Evolutionary conservation across 163 green algal genomes (phyloP), one percentile per base, ranked within the genome.

Genomic region (Prototheca wickerhamii): DNA sequence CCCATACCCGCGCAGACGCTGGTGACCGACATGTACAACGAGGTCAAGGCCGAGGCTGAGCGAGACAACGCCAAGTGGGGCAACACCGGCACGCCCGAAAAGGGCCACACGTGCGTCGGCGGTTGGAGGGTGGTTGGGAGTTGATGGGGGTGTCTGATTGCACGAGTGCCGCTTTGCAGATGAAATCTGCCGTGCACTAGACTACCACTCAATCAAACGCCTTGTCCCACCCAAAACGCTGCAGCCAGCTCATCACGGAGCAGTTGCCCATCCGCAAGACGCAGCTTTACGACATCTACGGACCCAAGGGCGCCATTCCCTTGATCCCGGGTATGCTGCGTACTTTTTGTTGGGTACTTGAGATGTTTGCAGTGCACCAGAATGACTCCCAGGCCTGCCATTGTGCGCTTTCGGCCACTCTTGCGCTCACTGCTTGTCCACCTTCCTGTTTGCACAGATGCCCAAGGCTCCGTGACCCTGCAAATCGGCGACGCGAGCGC

Each of bases 211-310:
- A 1, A 21, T 25, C 23, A 21, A 25, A 54, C 26, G 46, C 46
- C 46, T 21, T 28, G 18, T 25, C 46, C 1, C 46, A 28, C 23
- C 20, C 46, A 30, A 23, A n/a, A n/a, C n/a, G n/a, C 12, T 15
- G 15, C 46, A 54, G 46, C 15, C 18, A 84, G 63, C 67, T 89
- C 2, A 64, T 84, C 7, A 56, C 51, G 20, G 78, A 88, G 58
- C 78, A 86, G 74, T 31, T 89, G 25, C 82, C 82, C 21, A 58
- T 70, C 31, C 66, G 82, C 23, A 66, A 70, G 34, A 15, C 72
- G 26, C 82, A 89, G 66, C 78, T 89, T 21, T 85, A 76, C 35
- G 63, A 77, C 21, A 73, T 33, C 4, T 87, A 87, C 37, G 73
- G 81, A 20, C 63, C 62, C 17, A 29, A 34, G n/a, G 78, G 80